Conservation (phyloP, 805 yeast species). For the Barnettozyma californica region DNA sequence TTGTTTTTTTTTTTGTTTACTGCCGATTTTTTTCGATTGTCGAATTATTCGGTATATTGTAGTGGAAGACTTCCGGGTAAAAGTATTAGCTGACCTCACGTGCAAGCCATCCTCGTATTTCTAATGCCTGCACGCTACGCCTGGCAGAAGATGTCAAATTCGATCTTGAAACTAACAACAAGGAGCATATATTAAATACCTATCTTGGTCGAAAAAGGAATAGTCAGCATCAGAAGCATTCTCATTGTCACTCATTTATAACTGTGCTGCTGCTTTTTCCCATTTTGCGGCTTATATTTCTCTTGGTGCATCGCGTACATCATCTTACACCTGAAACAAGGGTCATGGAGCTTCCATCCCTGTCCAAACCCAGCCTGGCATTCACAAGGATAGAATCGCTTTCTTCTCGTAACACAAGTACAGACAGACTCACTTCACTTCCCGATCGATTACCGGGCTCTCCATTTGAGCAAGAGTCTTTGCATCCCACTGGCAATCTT, state of each 20-base stretch:
- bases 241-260: too few species aligned
- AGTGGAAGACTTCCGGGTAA: neutral
- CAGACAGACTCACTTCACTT: constrained; percentile 4
- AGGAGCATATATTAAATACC: neutral
- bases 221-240: too few species aligned
- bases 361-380: constrained; percentile 7
- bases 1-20: neutral
- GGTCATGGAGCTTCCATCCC: constrained; percentile 1
- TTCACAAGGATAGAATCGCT: constrained; percentile 2
- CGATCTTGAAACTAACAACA: neutral
- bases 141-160: neutral
- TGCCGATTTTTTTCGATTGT: neutral
- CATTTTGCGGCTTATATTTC: neutral
- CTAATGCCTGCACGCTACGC: neutral
- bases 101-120: neutral
- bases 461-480: neutral
- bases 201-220: neutral
- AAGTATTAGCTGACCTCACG: neutral
- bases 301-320: neutral
- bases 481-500: neutral
- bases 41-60: neutral
- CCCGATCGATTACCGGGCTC: constrained; percentile 2
- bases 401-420: constrained; percentile 6
- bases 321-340: neutral
- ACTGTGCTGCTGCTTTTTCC: neutral